Evolutionary conservation across 208 protist genomes (phyloP).

Genomic region (Vickermania spadyakhi): DNA sequence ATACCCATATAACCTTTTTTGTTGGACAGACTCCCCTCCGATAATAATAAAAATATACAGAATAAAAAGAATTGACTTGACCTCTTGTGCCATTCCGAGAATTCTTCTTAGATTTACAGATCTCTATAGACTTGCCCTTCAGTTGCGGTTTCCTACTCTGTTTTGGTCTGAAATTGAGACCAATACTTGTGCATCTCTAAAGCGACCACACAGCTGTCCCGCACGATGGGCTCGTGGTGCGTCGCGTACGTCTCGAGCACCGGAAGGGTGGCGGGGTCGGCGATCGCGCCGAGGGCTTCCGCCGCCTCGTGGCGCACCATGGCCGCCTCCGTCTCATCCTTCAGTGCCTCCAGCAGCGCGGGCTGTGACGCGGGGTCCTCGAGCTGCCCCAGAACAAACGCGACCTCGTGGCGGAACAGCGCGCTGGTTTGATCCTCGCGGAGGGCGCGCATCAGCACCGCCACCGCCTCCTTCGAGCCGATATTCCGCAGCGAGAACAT

Average conservation of each 20-base stretch:
- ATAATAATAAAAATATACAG: no score
- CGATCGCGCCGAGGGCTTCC: slow-evolving; percentile 95
- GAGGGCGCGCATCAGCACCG: slow-evolving; percentile 82
- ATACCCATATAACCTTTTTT: no score
- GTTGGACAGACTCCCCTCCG: no score
- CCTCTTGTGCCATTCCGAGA: no score
- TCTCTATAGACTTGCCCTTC: no score
- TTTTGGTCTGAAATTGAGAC: slow-evolving; percentile 65
- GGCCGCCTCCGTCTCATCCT: slow-evolving; percentile 79
- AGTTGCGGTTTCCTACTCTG: no score
- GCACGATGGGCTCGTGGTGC: slow-evolving; percentile 73
- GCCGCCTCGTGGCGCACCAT: slow-evolving; percentile 98
- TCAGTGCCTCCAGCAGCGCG: slow-evolving; percentile 54
- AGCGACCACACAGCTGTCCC: slow-evolving; percentile 78
- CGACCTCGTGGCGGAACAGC: slow-evolving; percentile 97
- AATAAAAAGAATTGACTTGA: no score
- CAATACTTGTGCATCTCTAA: slow-evolving; percentile 87
- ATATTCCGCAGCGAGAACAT: slow-evolving; percentile 95
- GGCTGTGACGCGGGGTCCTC: slow-evolving; percentile 69
- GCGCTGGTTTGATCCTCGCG: slow-evolving; percentile 70
- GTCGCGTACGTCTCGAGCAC: slow-evolving; percentile 52
- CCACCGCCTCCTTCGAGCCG: slow-evolving; percentile 46
- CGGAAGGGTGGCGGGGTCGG: slow-evolving; percentile 49
- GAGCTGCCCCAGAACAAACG: slow-evolving; percentile 96
- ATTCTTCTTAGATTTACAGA: no score